Percentiles rank a stretch among this genome's conserved stretches.
Conservation (phyloP, 2,329 filamentous ascomycete species). For the Teratosphaeria pseudoeucalypti region DNA sequence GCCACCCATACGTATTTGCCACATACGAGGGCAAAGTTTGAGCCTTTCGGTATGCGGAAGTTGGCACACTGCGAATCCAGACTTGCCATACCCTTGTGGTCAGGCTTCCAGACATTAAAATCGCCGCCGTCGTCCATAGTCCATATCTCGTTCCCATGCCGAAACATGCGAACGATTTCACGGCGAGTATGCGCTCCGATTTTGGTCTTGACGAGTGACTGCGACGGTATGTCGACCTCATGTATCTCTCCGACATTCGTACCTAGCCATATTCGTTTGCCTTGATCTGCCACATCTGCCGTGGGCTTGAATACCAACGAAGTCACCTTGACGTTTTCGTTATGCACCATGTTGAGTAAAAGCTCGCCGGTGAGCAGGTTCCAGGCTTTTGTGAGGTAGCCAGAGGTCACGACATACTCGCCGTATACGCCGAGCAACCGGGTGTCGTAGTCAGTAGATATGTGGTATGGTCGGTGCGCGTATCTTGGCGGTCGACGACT, state of each 20-base stretch:
- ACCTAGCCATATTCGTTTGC: slow-evolving; percentile 75
- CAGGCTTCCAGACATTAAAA: slow-evolving; percentile 76
- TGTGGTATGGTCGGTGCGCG: slow-evolving; percentile 61
- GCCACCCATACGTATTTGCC: slow-evolving; percentile 81
- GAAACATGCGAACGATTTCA: slow-evolving; percentile 74
- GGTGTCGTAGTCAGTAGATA: slow-evolving; percentile 77
- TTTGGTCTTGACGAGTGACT: slow-evolving; percentile 59
- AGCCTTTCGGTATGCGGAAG: slow-evolving; percentile 68
- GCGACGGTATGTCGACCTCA: slow-evolving; percentile 71
- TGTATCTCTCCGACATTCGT: slow-evolving; percentile 80
- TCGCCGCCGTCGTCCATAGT: slow-evolving; percentile 83
- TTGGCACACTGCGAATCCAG: slow-evolving; percentile 64
- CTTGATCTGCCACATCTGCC: slow-evolving; percentile 66
- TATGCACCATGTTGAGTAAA: slow-evolving; percentile 69
- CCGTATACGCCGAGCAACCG: slow-evolving; percentile 81
- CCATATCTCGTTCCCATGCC: slow-evolving; percentile 85
- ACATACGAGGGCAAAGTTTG: slow-evolving; percentile 82
- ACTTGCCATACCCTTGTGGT: slow-evolving; percentile 60
- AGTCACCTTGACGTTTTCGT: slow-evolving; percentile 73
- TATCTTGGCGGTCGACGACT: slow-evolving; percentile 75
- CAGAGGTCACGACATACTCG: slow-evolving; percentile 75
- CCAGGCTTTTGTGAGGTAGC: slow-evolving; percentile 81
- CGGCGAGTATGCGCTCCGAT: slow-evolving; percentile 63
- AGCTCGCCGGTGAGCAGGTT: slow-evolving; percentile 71
- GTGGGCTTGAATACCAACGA: slow-evolving; percentile 80